phyloP scores from a whole-genome alignment of 2,329 filamentous ascomycete species.

The Aspergillus persii region DNA sequence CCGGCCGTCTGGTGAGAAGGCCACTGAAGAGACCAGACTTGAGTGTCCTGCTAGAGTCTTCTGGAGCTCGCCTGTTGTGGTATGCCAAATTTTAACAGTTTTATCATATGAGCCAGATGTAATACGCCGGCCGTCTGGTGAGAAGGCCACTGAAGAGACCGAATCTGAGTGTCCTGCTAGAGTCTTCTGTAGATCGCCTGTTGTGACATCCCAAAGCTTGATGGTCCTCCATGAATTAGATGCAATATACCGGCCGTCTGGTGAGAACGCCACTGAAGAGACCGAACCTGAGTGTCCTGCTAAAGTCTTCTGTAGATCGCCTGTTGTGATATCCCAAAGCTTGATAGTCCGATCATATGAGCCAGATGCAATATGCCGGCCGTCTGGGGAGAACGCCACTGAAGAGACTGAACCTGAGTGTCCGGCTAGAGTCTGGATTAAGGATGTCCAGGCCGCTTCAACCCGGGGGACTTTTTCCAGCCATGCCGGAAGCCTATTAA shows the following conservation, averaged over 20 bases:
- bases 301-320: conserved; percentile 8
- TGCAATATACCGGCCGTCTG: background rate
- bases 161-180: conserved; percentile 4
- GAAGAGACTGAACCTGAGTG: background rate
- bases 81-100: conserved; percentile 7
- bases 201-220: conserved; percentile 7
- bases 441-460: conserved; percentile 5
- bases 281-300: background rate
- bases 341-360: background rate
- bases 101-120: conserved; percentile 17
- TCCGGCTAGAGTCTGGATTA: conserved; percentile 6
- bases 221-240: background rate
- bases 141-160: conserved; percentile 25
- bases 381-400: conserved; percentile 14
- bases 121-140: conserved; percentile 20
- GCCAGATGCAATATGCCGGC: conserved; percentile 7
- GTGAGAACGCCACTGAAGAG: background rate
- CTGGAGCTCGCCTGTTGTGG: background rate
- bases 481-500: conserved; percentile 8
- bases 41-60: background rate
- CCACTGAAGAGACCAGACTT: background rate
- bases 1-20: background rate
- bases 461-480: conserved; percentile 1
- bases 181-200: conserved; percentile 17
- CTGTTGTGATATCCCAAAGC: conserved; percentile 8